Percentiles rank a stretch among this genome's conserved stretches.
These are phyloP conservation scores for Castanospermum australe DNA, from an alignment of 306 rosid genomes.

Conservation along the genomic window DNA sequence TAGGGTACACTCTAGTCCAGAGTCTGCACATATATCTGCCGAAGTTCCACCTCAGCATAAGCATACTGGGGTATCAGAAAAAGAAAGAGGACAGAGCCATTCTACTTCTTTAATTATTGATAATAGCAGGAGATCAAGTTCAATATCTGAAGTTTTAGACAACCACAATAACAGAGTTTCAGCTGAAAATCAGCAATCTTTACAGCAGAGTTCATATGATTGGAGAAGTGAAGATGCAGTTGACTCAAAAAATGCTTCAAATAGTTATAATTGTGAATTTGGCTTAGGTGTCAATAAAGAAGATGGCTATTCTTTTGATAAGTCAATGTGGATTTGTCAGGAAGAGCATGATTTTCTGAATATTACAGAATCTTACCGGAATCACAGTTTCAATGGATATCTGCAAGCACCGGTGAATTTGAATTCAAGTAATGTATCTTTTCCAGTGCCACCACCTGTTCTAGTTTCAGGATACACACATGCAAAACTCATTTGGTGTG, in stretches of 20 bases:
- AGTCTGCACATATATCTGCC: constrained; percentile 52
- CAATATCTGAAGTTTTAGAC: constrained; percentile 35
- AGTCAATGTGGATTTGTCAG: constrained; percentile 32
- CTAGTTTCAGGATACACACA: constrained; percentile 51
- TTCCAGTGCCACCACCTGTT: constrained; percentile 42
- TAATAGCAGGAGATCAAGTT: constrained; percentile 40
- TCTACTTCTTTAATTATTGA: constrained; percentile 36
- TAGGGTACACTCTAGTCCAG: constrained; percentile 57
- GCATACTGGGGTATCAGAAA: constrained; percentile 12
- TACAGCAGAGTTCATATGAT: constrained; percentile 30
- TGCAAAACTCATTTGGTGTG: constrained; percentile 33
- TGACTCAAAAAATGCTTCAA: constrained; percentile 42
- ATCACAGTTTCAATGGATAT: constrained; percentile 48
- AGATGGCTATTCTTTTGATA: constrained; percentile 38
- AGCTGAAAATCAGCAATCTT: constrained; percentile 36
- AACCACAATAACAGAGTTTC: constrained; percentile 26
- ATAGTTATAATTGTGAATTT: constrained; percentile 37
- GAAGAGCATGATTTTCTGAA: constrained; percentile 57
- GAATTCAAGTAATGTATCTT: constrained; percentile 39
- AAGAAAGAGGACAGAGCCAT: constrained; percentile 42
- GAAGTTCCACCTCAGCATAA: constrained; percentile 48
- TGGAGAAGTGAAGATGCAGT: constrained; percentile 34
- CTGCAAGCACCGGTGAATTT: constrained; percentile 48
- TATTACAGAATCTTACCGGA: background rate
- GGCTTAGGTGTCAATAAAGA: constrained; percentile 26